Base-by-base conservation (phyloP, 805 yeast species). In the Yarrowia sp. region DNA sequence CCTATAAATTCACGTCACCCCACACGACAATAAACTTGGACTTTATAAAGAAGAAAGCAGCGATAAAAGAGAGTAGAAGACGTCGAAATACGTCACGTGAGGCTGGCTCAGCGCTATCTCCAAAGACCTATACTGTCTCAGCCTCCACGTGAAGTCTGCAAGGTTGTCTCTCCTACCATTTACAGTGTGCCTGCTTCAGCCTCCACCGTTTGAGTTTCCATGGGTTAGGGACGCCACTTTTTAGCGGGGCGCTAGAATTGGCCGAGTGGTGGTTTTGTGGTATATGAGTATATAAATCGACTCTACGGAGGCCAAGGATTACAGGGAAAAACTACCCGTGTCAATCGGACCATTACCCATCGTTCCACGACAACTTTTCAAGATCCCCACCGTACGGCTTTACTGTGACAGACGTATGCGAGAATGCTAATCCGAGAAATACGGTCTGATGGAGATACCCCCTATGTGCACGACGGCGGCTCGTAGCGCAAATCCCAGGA, bases 401-500 rank as follows among this genome's bases (percentile, higher is more conserved):
- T 44, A 18, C 49, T 44, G 33, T 25, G 4, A 18, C 24, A 3
- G 22, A 27, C 33, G 33, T 44, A 27, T 25, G 18, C 6, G 49
- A 18, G 19, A 46, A 46, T 46, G 53, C 14, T 46, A 46, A 29
- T 46, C 53, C 53, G 53, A 31, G 36, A 46, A 46, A 46, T 46
- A 46, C 53, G 53, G 36, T 8, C 4, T 7, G 51, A n/a, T 19
- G 25, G 36, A 46, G 53, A 29, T 18, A 18, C 35, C 35, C 1
- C 7, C 10, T n/a, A n/a, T n/a, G n/a, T n/a, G n/a, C n/a, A n/a
- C n/a, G n/a, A n/a, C n/a, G n/a, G n/a, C n/a, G n/a, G n/a, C n/a
- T n/a, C n/a, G n/a, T n/a, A n/a, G n/a, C n/a, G n/a, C n/a, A n/a
- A n/a, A n/a, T n/a, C n/a, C n/a, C n/a, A n/a, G n/a, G n/a, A n/a